phyloP scores from a whole-genome alignment of 352 stramenopile species.

The Paralagenidium karlingii region DNA sequence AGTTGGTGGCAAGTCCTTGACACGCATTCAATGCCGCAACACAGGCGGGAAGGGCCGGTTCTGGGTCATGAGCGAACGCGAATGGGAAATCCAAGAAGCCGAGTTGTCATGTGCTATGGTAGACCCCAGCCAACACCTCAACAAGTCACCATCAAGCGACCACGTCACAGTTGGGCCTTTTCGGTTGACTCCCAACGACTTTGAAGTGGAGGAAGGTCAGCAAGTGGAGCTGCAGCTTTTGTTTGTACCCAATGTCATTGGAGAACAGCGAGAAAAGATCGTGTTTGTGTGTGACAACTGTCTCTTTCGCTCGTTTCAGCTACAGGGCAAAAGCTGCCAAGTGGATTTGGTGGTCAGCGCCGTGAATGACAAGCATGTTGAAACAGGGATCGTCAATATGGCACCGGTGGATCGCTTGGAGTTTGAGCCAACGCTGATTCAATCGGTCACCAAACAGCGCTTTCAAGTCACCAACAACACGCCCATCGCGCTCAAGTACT shows the following conservation, averaged over 20 bases:
- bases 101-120: too few relatives aligned
- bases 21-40: slow-evolving; percentile 39
- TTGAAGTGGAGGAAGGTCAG: slow-evolving; percentile 32
- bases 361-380: slow-evolving; percentile 31
- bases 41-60: slow-evolving; percentile 43
- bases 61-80: slow-evolving; percentile 49
- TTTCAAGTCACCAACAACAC: slow-evolving; percentile 53
- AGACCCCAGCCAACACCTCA: not conserved
- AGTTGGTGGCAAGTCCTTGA: slow-evolving; percentile 34
- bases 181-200: slow-evolving; percentile 27
- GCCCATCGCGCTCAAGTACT: slow-evolving; percentile 39
- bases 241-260: slow-evolving; percentile 40
- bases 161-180: slow-evolving; percentile 29
- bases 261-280: slow-evolving; percentile 45
- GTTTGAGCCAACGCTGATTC: slow-evolving; percentile 26
- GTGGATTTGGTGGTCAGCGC: slow-evolving; percentile 35
- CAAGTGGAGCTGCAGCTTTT: slow-evolving; percentile 28
- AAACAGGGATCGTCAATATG: slow-evolving; percentile 28
- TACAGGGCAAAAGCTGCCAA: slow-evolving; percentile 51
- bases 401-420: slow-evolving; percentile 25
- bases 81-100: slow-evolving; percentile 28
- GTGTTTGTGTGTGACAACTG: slow-evolving; percentile 80
- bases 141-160: not conserved
- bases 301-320: slow-evolving; percentile 54
- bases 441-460: slow-evolving; percentile 15